These are phyloP conservation scores for Amanita brunnescens DNA, from an alignment of 768 basidiomycete species.

Conservation along the genomic window DNA sequence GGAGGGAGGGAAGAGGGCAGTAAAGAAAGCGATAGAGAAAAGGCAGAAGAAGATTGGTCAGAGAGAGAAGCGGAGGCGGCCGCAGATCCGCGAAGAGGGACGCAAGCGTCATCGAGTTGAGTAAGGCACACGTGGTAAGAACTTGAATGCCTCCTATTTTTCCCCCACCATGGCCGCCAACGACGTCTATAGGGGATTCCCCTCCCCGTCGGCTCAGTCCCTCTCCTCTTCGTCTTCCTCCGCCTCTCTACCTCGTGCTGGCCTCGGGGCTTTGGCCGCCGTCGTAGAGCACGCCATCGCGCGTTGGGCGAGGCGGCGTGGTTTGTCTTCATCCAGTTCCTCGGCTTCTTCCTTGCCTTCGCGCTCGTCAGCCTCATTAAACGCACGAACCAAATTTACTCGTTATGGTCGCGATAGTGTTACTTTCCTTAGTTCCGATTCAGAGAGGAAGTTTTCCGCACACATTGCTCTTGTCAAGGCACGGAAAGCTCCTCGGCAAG, in stretches of 20 bases:
- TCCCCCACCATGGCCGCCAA: conserved; percentile 11
- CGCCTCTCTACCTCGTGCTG: conserved; percentile 29
- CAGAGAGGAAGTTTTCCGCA: conserved; percentile 53
- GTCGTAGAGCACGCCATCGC: conserved; percentile 64
- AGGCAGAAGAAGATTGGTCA: conserved; percentile 80
- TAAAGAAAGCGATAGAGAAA: conserved; percentile 85
- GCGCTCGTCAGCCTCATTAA: conserved; percentile 31
- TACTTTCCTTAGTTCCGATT: conserved; percentile 42
- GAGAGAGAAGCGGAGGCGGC: conserved; percentile 83
- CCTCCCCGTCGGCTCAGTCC: conserved; percentile 27
- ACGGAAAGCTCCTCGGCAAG: conserved; percentile 47
- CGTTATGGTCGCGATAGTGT: conserved; percentile 39
- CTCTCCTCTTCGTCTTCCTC: conserved; percentile 33
- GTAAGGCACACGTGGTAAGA: neutral
- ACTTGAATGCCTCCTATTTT: too few relatives aligned
- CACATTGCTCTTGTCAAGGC: conserved; percentile 53
- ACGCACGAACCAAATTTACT: conserved; percentile 35
- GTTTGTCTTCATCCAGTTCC: conserved; percentile 35
- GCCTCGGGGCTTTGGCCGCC: conserved; percentile 45
- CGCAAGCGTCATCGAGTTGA: conserved; percentile 1
- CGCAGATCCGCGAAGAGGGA: conserved; percentile 22
- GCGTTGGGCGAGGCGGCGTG: conserved; percentile 48
- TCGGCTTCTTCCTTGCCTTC: conserved; percentile 42
- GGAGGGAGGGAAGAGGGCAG: conserved; percentile 69
- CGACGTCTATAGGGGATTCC: conserved; percentile 59